Evolutionary conservation across 306 rosid species (phyloP), one percentile per base, ranked within the genome.

Genomic region (Lagenaria siceraria): DNA sequence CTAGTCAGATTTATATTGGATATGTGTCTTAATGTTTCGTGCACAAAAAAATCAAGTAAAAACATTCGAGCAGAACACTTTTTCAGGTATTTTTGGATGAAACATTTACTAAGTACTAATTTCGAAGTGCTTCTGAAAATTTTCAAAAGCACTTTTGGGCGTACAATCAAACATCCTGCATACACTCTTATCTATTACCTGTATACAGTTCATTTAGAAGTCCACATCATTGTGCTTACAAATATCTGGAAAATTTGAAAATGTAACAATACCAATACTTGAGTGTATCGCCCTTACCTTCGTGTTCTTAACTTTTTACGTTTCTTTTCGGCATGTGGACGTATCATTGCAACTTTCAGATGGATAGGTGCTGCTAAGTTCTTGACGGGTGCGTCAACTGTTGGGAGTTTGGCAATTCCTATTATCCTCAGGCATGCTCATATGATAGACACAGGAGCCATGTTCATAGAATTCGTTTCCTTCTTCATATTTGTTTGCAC

Each of bases 311-410:
- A 75, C 10, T 17, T 27, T 2, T 9, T 43, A 31, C 8, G 2
- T 43, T 62, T 36, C 7, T 13, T 31, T 75, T 42, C 0, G 17
- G 27, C 80, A n/a, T 9, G 33, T 25, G 49, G 36, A 68, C 48
- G 24, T 22, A 53, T 66, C 33, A 9, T 12, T 22, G 53, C 19
- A 3, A 70, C 48, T 38, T 66, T 83, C 87, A 92, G 99, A 66
- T 96, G 99, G 99, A 88, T 92, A 79, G 93, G 89, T 77, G 99
- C 99, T 21, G 98, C 98, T 5, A 96, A 96, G 75, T 92, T 96
- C 80, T 74, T 96, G 88, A 96, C 99, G 10, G 99, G 99, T 51
- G 98, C 97, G 64, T 92, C 99, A 24, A 74, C 96, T 1, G 80
- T 92, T 56, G 98, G 99, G 77, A 92, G 98, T 86, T 55, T 96